Conservation (phyloP, 2,329 filamentous ascomycete species). For the Passalora sequoiae region DNA sequence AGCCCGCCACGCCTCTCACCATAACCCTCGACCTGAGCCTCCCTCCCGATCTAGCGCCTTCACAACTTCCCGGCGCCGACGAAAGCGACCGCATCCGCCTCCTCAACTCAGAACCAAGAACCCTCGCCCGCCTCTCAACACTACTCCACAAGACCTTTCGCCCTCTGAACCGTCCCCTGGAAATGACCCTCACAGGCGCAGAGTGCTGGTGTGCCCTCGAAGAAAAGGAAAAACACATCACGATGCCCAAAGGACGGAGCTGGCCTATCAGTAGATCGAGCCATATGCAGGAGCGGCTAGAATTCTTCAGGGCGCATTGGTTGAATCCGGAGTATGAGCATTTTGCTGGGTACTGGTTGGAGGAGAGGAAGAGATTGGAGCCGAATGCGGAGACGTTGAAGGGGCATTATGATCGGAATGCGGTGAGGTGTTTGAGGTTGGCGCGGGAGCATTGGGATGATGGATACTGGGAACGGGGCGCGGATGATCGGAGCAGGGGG, state of each 20-base stretch:
- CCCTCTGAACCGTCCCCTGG: background rate
- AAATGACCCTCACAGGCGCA: background rate
- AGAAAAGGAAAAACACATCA: background rate
- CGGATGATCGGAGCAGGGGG: too few species aligned
- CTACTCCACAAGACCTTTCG: background rate
- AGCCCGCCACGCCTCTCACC: background rate
- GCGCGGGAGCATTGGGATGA: background rate
- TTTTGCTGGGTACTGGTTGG: background rate
- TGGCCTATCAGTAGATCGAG: background rate
- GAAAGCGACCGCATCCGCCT: background rate
- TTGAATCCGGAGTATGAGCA: background rate
- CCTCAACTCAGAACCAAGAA: background rate
- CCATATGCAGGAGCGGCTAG: background rate
- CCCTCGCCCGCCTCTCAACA: background rate
- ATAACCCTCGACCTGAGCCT: background rate
- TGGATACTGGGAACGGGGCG: background rate
- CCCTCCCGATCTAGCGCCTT: background rate
- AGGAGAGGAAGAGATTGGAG: slow-evolving; percentile 1
- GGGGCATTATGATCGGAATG: background rate
- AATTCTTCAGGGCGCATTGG: background rate
- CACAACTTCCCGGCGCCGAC: background rate
- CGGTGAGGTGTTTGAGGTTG: background rate
- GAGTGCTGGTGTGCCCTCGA: background rate
- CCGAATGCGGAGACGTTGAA: background rate
- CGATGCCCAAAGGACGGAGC: background rate